A percentile compares a stretch with the other conserved stretches of the same genome.
Conservation (phyloP, 179 eudicot genomes). For the Drosera spatulata region DNA sequence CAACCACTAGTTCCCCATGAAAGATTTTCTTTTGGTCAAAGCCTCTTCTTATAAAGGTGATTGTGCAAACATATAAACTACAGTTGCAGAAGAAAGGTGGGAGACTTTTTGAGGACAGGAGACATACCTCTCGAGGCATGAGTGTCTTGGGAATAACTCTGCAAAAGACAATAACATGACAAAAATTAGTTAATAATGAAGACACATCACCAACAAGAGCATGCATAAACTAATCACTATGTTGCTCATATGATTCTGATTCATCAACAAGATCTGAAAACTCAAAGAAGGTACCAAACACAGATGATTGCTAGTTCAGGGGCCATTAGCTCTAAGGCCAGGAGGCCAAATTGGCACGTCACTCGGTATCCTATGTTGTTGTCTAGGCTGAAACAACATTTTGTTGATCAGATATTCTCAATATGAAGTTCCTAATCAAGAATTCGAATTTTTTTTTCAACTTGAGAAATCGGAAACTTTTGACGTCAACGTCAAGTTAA, state of each 20-base stretch:
- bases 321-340: no score
- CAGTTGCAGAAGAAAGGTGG: constrained; percentile 17
- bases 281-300: background rate
- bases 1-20: no score
- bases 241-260: constrained; percentile 9
- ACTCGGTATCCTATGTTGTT: no score
- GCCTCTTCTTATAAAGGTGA: constrained; percentile 4
- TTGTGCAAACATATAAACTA: constrained; percentile 7
- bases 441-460: no score
- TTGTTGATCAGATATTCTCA: no score
- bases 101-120: constrained; percentile 32
- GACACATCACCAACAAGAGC: constrained; percentile 9
- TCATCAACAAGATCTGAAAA: constrained; percentile 4
- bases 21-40: background rate
- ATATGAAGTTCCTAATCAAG: no score
- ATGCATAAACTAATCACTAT: constrained; percentile 25
- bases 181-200: constrained; percentile 26
- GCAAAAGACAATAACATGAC: constrained; percentile 59
- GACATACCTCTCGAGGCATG: constrained; percentile 98
- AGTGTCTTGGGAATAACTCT: constrained; percentile 98
- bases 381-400: no score
- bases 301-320: no score
- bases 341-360: no score
- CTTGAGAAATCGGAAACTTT: no score
- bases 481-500: no score